Conservation (phyloP, 371 early-diverging fungal species). For the Mucor indicus region DNA sequence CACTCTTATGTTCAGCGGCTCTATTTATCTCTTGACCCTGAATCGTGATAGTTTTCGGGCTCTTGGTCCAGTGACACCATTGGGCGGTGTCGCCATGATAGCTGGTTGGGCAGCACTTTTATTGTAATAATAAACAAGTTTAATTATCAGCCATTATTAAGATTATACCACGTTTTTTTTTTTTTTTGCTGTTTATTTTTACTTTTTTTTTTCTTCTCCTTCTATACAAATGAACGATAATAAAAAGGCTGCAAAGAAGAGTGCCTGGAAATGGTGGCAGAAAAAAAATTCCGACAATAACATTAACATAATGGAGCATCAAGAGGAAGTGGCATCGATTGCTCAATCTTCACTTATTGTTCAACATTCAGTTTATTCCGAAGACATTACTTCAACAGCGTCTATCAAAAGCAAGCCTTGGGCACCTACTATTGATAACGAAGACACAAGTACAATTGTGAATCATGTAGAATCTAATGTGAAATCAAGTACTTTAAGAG, state of each 20-base stretch:
- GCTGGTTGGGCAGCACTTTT: constrained; percentile 73
- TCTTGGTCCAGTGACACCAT: constrained; percentile 74
- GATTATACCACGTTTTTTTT: not conserved
- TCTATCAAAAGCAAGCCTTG: constrained; percentile 15
- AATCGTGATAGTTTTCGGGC: constrained; percentile 37
- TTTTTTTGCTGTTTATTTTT: not conserved
- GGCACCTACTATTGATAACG: constrained; percentile 2
- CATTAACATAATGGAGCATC: not conserved
- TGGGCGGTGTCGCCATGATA: constrained; percentile 71
- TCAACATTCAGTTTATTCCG: constrained; percentile 9
- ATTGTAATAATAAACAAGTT: constrained; percentile 22
- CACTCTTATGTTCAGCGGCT: constrained; percentile 64
- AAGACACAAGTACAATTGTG: too few species aligned
- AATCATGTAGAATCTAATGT: too few species aligned
- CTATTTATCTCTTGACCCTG: constrained; percentile 58
- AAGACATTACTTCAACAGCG: constrained; percentile 7
- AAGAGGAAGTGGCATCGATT: not conserved
- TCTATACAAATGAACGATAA: not conserved
- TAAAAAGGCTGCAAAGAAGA: not conserved
- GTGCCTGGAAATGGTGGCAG: constrained; percentile 13
- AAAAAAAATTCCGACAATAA: not conserved
- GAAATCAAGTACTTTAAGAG: too few species aligned
- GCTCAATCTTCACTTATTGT: constrained; percentile 9
- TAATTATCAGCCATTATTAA: not conserved
- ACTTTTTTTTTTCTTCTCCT: not conserved